phyloP scores from a whole-genome alignment of 2,329 filamentous ascomycete species.

The Xenoacremonium recifei region DNA sequence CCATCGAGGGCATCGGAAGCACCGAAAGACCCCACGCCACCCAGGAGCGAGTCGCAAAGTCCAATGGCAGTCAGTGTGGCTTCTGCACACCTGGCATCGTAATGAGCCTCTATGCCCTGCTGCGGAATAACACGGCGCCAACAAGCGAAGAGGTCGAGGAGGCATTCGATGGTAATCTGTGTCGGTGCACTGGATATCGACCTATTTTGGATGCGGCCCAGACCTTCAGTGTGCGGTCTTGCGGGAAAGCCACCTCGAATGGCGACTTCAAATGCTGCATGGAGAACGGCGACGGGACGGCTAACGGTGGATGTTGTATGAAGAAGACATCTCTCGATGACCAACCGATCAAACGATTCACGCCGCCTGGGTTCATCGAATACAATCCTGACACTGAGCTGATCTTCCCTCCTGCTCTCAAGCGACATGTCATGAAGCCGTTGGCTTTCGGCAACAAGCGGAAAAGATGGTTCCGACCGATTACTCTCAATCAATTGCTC shows the following conservation, averaged over 20 bases:
- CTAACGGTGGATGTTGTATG: constrained; percentile 65
- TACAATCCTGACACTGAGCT: constrained; percentile 93
- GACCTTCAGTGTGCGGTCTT: constrained; percentile 66
- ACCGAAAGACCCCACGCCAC: constrained; percentile 82
- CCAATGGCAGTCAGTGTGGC: constrained; percentile 87
- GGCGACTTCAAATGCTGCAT: constrained; percentile 66
- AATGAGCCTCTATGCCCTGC: constrained; percentile 92
- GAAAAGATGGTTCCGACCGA: constrained; percentile 90
- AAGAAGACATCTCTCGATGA: constrained; percentile 48
- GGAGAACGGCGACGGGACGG: constrained; percentile 53
- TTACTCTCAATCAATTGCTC: constrained; percentile 80
- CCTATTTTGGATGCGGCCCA: constrained; percentile 93
- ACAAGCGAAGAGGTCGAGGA: constrained; percentile 86
- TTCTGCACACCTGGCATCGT: constrained; percentile 98
- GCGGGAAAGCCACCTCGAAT: constrained; percentile 42
- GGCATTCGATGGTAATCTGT: constrained; percentile 95
- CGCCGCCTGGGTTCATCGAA: constrained; percentile 86
- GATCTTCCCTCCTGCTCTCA: constrained; percentile 86
- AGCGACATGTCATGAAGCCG: constrained; percentile 77
- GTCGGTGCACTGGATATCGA: constrained; percentile 91
- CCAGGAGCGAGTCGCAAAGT: constrained; percentile 87
- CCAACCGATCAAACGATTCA: constrained; percentile 66
- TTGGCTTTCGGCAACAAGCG: constrained; percentile 90
- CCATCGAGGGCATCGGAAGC: constrained; percentile 92
- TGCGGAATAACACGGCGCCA: constrained; percentile 79